phyloP scores from a whole-genome alignment of 352 stramenopile species.

The Phytophthora uliginosa region DNA sequence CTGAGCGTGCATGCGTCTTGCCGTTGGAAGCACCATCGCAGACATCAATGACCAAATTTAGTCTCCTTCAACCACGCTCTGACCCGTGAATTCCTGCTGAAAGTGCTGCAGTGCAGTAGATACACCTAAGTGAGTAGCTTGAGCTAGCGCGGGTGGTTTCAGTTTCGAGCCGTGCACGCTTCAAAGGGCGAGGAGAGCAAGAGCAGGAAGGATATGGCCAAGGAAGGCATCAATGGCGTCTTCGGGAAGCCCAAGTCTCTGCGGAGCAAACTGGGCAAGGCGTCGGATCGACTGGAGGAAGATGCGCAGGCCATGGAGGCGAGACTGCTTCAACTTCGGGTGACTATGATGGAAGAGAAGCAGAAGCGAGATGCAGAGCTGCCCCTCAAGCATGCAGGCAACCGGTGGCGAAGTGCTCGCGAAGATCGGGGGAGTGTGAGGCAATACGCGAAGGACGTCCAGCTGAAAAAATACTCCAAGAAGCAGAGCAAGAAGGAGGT shows the following conservation, averaged over 20 bases:
- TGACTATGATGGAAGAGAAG: slow-evolving; percentile 78
- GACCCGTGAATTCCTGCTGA: too few relatives aligned
- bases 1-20: too few relatives aligned
- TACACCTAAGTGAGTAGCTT: too few relatives aligned
- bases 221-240: slow-evolving; percentile 41
- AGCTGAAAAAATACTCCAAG: slow-evolving; percentile 45
- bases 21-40: too few relatives aligned
- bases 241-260: slow-evolving; percentile 33
- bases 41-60: too few relatives aligned
- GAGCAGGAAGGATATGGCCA: slow-evolving; percentile 23
- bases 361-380: slow-evolving; percentile 62
- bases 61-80: too few relatives aligned
- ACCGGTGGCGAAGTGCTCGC: slow-evolving; percentile 79
- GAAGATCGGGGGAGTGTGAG: slow-evolving; percentile 80
- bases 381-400: slow-evolving; percentile 71
- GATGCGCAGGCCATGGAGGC: slow-evolving; percentile 81
- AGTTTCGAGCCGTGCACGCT: too few relatives aligned
- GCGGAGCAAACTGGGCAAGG: slow-evolving; percentile 29
- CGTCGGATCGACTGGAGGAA: slow-evolving; percentile 74
- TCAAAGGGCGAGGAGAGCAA: too few relatives aligned
- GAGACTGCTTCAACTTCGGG: slow-evolving; percentile 60
- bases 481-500: slow-evolving; percentile 27
- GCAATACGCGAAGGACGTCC: slow-evolving; percentile 76
- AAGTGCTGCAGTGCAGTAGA: too few relatives aligned
- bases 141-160: too few relatives aligned